Conservation (phyloP, 495 filamentous ascomycete species). For the Hypoxylon rickii region DNA sequence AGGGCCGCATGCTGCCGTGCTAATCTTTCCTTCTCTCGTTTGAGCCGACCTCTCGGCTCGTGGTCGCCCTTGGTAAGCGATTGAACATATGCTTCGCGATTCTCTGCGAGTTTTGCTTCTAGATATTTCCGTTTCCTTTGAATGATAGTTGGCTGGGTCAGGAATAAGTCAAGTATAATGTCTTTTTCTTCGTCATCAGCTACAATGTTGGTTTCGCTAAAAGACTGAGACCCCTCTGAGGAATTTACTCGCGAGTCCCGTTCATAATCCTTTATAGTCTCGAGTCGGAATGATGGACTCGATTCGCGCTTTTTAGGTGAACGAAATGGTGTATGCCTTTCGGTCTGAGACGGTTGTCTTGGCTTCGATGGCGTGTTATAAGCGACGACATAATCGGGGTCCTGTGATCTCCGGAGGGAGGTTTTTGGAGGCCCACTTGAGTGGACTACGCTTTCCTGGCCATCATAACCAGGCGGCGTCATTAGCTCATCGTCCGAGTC, state of each 20-base stretch:
- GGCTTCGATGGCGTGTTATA: slow-evolving; percentile 31
- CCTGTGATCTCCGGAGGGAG: slow-evolving; percentile 16
- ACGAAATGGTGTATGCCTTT: slow-evolving; percentile 18
- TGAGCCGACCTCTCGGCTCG: slow-evolving; percentile 41
- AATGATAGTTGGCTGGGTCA: slow-evolving; percentile 38
- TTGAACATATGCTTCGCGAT: slow-evolving; percentile 40
- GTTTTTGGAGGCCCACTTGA: slow-evolving; percentile 22
- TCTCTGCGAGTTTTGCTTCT: slow-evolving; percentile 36
- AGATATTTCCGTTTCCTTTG: slow-evolving; percentile 37
- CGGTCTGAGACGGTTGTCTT: slow-evolving; percentile 9
- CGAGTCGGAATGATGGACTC: slow-evolving; percentile 5
- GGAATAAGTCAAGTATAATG: slow-evolving; percentile 40
- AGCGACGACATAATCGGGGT: slow-evolving; percentile 21
- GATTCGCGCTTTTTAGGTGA: slow-evolving; percentile 28
- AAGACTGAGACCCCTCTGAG: slow-evolving; percentile 13
- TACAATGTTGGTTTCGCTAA: slow-evolving; percentile 6
- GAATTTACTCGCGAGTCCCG: not conserved
- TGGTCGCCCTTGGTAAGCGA: slow-evolving; percentile 38
- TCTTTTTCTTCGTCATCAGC: slow-evolving; percentile 33
- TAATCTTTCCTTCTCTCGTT: slow-evolving; percentile 41
- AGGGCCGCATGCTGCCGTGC: slow-evolving; percentile 41
- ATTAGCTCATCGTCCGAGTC: slow-evolving; percentile 57
- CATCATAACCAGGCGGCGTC: slow-evolving; percentile 34
- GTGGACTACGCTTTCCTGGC: slow-evolving; percentile 17
- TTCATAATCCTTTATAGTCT: slow-evolving; percentile 5